Percentiles rank a stretch among this genome's conserved stretches.
phyloP scores from a whole-genome alignment of 768 basidiomycete species.

The Trametes maxima region DNA sequence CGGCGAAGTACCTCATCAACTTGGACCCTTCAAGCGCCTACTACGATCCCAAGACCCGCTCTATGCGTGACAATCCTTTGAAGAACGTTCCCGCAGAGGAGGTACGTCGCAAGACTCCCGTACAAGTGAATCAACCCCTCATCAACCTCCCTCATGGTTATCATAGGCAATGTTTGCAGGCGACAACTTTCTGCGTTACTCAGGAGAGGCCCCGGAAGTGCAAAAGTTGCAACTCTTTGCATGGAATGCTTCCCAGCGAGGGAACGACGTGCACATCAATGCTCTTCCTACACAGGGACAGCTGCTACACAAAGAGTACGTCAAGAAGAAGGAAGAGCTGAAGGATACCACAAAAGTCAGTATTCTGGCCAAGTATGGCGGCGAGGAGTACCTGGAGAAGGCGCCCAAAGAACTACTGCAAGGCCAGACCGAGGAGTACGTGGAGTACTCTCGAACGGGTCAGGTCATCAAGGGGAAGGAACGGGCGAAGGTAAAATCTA shows the following conservation, averaged over 20 bases:
- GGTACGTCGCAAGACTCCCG: constrained; percentile 48
- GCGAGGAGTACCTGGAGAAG: constrained; percentile 86
- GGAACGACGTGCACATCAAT: constrained; percentile 94
- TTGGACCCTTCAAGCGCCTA: constrained; percentile 94
- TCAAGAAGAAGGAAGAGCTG: constrained; percentile 88
- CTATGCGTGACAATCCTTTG: constrained; percentile 96
- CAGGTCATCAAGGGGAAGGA: constrained; percentile 91
- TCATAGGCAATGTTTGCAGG: constrained; percentile 85
- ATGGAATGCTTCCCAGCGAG: constrained; percentile 92
- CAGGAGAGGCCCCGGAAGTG: constrained; percentile 92
- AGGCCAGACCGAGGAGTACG: constrained; percentile 96
- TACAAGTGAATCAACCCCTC: constrained; percentile 3
- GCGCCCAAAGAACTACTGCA: constrained; percentile 91
- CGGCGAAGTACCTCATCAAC: constrained; percentile 98
- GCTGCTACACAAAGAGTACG: constrained; percentile 87
- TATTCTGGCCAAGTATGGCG: constrained; percentile 92
- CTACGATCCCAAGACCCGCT: constrained; percentile 99
- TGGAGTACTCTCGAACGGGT: constrained; percentile 94
- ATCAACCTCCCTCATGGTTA: constrained; percentile 7
- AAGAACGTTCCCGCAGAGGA: constrained; percentile 83
- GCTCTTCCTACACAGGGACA: constrained; percentile 97
- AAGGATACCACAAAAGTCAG: constrained; percentile 88
- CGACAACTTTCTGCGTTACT: constrained; percentile 91
- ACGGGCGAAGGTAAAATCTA: constrained; percentile 82
- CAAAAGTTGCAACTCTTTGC: constrained; percentile 95